Conservation (phyloP, 768 basidiomycete species). For the Podaxis rugospora region DNA sequence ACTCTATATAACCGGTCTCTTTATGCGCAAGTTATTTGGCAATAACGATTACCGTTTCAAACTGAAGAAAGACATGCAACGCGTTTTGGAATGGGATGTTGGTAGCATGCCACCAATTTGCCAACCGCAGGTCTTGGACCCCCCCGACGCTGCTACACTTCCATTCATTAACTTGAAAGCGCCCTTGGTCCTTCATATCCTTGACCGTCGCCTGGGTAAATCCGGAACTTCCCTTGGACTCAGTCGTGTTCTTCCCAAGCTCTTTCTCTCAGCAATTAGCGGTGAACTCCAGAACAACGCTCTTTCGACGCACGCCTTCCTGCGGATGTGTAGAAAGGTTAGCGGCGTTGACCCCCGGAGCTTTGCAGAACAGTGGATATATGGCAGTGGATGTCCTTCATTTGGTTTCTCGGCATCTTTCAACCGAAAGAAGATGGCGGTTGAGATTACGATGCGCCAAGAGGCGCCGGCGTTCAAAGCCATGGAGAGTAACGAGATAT, state of each 20-base stretch:
- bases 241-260: constrained; percentile 90
- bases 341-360: constrained; percentile 85
- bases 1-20: constrained; percentile 85
- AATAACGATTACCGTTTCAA: constrained; percentile 97
- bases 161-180: constrained; percentile 95
- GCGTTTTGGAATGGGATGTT: constrained; percentile 82
- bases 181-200: constrained; percentile 92
- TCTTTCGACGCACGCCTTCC: constrained; percentile 85
- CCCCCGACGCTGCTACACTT: constrained; percentile 73
- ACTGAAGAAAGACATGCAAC: constrained; percentile 94
- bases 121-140: constrained; percentile 79
- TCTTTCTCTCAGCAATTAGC: constrained; percentile 90
- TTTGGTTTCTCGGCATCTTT: constrained; percentile 89
- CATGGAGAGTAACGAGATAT: constrained; percentile 64
- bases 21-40: constrained; percentile 81
- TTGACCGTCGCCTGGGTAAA: constrained; percentile 91
- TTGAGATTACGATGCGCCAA: constrained; percentile 93
- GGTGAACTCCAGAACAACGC: constrained; percentile 85
- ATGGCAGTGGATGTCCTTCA: constrained; percentile 92
- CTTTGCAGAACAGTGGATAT: constrained; percentile 99
- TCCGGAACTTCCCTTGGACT: constrained; percentile 93
- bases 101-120: constrained; percentile 92
- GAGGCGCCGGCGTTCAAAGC: constrained; percentile 75
- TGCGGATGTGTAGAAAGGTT: constrained; percentile 89
- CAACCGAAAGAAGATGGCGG: constrained; percentile 97